Conservation (phyloP, 2,329 filamentous ascomycete genomes). For the Zopfia rhizophila region DNA sequence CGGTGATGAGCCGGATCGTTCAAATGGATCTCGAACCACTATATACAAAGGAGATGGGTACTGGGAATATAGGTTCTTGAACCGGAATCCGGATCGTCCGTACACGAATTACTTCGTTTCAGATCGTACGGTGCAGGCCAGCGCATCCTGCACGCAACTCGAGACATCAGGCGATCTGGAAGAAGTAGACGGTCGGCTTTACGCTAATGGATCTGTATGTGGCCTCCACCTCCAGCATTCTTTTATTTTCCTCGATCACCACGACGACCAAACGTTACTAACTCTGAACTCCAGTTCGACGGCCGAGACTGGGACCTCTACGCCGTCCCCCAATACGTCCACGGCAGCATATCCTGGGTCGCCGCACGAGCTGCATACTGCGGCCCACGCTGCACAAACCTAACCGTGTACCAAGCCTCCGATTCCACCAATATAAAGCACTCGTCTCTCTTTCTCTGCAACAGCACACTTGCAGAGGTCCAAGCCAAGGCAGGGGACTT, state of each 20-base stretch:
- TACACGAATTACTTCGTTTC: conserved; percentile 42
- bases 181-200: conserved; percentile 14
- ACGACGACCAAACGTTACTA: too few species aligned
- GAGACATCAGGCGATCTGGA: conserved; percentile 13
- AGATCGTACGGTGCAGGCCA: conserved; percentile 31
- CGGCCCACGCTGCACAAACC: conserved; percentile 46
- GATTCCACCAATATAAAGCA: conserved; percentile 13
- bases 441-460: conserved; percentile 41
- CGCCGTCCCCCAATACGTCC: conserved; percentile 24
- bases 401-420: conserved; percentile 40
- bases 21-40: conserved; percentile 36
- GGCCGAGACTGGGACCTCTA: conserved; percentile 25
- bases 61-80: conserved; percentile 45
- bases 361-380: conserved; percentile 29
- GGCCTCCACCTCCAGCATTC: neutral
- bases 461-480: conserved; percentile 33
- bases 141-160: conserved; percentile 34
- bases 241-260: too few species aligned
- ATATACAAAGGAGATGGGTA: conserved; percentile 33
- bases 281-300: too few species aligned
- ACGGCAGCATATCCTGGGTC: conserved; percentile 39
- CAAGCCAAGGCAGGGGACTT: conserved; percentile 33
- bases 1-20: conserved; percentile 20
- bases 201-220: conserved; percentile 27
- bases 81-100: conserved; percentile 40